Conservation (phyloP, 768 basidiomycete species). For the Hortiboletus flavorubellus region DNA sequence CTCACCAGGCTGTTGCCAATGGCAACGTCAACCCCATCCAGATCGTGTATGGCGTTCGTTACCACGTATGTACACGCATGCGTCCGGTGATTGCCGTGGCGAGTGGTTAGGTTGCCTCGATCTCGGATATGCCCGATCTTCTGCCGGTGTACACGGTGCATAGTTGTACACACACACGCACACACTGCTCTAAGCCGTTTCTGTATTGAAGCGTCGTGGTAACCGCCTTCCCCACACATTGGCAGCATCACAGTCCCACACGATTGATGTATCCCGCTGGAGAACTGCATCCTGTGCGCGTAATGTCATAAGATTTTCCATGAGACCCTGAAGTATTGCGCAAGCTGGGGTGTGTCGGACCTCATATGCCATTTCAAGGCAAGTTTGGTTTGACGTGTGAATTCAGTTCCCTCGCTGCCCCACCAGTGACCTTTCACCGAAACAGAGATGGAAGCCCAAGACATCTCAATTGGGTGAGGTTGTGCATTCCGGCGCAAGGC, state of each 20-base stretch:
- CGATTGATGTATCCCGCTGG: slow-evolving; percentile 1
- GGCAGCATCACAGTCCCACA: background rate
- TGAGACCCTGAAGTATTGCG: background rate
- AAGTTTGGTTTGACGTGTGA: slow-evolving; percentile 9
- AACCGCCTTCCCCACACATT: slow-evolving; percentile 3
- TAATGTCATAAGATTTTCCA: background rate
- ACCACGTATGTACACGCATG: background rate
- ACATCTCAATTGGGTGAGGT: background rate
- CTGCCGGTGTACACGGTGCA: background rate
- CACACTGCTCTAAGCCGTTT: background rate
- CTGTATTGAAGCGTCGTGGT: slow-evolving; percentile 7
- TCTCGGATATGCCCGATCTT: slow-evolving; percentile 1
- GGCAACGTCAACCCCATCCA: slow-evolving; percentile 5
- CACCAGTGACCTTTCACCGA: slow-evolving; percentile 5
- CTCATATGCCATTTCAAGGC: background rate
- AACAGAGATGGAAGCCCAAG: background rate
- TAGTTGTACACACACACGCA: background rate
- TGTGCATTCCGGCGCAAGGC: background rate
- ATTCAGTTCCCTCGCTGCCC: slow-evolving; percentile 11
- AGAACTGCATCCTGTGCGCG: background rate
- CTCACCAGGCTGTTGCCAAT: slow-evolving; percentile 9
- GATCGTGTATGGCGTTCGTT: background rate
- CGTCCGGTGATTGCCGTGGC: slow-evolving; percentile 14
- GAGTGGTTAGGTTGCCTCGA: background rate
- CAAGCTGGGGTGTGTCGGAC: background rate